Percentiles rank a stretch among this genome's conserved stretches.
Conservation (phyloP, 139 green algal genomes). For the Zygnema circumcarinatum region DNA sequence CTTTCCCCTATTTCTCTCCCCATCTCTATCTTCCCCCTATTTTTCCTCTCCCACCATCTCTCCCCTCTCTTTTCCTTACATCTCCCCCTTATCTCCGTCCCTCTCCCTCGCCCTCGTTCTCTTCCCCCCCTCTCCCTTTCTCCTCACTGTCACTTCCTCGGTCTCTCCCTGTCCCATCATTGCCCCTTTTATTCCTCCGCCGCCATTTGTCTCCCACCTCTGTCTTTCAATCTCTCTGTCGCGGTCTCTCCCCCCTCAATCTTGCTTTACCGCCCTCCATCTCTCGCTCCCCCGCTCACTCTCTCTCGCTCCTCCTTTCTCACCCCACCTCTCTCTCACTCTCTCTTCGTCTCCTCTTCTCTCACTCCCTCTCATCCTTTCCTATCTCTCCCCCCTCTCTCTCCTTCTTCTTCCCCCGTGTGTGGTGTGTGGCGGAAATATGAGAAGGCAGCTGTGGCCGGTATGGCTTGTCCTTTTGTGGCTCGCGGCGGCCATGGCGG, state of each 20-base stretch:
- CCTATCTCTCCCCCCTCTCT: not conserved
- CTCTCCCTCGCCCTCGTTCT: conserved; percentile 14
- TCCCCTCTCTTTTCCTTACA: conserved; percentile 11
- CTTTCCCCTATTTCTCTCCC: conserved; percentile 2
- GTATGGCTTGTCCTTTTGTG: too few relatives aligned
- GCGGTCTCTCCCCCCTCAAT: not conserved
- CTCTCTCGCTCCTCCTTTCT: not conserved
- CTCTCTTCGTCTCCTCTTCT: conserved; percentile 2
- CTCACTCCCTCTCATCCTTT: not conserved
- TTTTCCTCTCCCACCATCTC: conserved; percentile 9
- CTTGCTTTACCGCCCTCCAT: not conserved
- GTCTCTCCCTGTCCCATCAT: not conserved
- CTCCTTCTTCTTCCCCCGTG: not conserved
- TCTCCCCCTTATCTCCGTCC: not conserved
- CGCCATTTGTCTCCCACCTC: not conserved
- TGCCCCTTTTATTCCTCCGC: not conserved
- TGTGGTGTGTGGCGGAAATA: too few relatives aligned
- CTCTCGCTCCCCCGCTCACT: not conserved
- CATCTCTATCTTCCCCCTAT: not conserved
- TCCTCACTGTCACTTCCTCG: not conserved
- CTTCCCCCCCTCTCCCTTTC: not conserved
- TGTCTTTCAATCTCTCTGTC: conserved; percentile 14
- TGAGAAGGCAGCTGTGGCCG: too few relatives aligned
- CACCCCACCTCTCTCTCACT: not conserved
- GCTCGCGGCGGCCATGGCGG: too few relatives aligned